Evolutionary conservation across 768 basidiomycete species (phyloP).

Genomic region (Leccinum uliginosum): DNA sequence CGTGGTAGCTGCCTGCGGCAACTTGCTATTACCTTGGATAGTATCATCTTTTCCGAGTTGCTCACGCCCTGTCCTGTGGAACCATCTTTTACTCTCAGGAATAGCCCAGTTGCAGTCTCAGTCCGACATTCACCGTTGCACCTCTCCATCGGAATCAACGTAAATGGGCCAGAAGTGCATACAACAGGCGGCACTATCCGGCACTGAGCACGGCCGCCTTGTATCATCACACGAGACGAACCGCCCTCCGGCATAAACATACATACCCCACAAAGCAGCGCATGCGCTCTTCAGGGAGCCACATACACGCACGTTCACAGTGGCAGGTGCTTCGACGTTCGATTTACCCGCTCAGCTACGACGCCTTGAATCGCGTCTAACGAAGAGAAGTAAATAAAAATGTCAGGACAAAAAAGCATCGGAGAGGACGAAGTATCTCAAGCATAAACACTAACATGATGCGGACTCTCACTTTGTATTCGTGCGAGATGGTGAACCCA

Average conservation of each 20-base stretch:
- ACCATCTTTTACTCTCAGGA: neutral
- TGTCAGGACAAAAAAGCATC: neutral
- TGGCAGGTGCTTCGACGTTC: too few species aligned
- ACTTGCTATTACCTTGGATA: neutral
- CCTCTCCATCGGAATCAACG: too few species aligned
- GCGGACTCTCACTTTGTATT: constrained; percentile 33
- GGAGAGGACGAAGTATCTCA: neutral
- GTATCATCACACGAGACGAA: neutral
- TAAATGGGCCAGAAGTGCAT: neutral
- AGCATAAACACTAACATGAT: constrained; percentile 41
- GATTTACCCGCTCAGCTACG: constrained; percentile 20
- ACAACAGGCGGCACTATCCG: too few species aligned
- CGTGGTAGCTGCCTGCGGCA: neutral
- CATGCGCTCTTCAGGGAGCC: constrained; percentile 59
- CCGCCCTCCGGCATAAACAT: neutral
- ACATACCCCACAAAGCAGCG: constrained; percentile 44
- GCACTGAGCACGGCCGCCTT: too few species aligned
- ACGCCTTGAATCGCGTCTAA: constrained; percentile 9
- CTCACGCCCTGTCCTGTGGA: neutral
- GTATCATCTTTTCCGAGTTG: neutral
- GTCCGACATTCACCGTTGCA: neutral
- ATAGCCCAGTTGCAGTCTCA: neutral
- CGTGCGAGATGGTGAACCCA: too few species aligned
- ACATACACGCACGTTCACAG: constrained; percentile 29
- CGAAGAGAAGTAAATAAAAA: too few species aligned